Conservation (phyloP, 2,329 filamentous ascomycete genomes). For the Exserohilum turcica region DNA sequence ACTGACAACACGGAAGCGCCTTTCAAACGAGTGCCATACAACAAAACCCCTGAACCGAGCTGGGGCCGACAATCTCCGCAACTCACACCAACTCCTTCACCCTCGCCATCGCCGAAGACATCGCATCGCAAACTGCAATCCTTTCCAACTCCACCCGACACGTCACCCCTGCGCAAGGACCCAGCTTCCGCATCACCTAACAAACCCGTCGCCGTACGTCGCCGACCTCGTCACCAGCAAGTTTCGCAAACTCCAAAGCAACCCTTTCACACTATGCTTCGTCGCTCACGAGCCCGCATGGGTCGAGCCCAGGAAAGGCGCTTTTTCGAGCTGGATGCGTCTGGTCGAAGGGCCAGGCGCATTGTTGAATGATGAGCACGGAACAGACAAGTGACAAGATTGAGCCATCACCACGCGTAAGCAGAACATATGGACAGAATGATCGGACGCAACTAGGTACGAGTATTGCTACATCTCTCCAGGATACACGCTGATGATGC, state of each 20-base stretch:
- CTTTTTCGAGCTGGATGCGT: constrained; percentile 11
- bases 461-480: background rate
- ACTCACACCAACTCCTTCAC: constrained; percentile 9
- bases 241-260: background rate
- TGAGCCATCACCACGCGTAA: background rate
- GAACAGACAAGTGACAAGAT: background rate
- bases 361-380: constrained; percentile 19
- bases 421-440: background rate
- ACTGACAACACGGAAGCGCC: constrained; percentile 2
- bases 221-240: background rate
- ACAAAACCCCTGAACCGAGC: constrained; percentile 7
- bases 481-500: background rate
- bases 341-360: constrained; percentile 7
- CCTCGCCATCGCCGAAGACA: background rate
- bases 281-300: constrained; percentile 5
- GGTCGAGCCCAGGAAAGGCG: constrained; percentile 3
- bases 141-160: background rate
- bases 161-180: background rate
- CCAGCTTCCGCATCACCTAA: background rate
- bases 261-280: background rate
- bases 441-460: background rate
- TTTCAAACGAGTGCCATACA: constrained; percentile 1
- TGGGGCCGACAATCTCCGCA: constrained; percentile 11
- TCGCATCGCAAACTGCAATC: constrained; percentile 1
- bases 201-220: background rate